phyloP scores from a whole-genome alignment of 2,329 filamentous ascomycete genomes.

The Coniochaeta ligniaria region DNA sequence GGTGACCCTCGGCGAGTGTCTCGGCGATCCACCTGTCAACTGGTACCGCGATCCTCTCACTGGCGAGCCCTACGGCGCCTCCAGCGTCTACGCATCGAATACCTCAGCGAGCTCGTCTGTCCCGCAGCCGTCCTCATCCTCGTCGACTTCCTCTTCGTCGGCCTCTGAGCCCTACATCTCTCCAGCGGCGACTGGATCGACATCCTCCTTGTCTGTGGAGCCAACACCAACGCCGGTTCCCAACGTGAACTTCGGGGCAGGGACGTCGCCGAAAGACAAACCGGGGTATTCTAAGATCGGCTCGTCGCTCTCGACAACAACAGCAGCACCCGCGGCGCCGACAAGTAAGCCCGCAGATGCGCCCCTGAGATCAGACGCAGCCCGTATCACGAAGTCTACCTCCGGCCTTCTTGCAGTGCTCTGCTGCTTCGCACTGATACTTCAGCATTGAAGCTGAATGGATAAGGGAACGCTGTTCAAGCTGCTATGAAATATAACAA shows the following conservation, averaged over 20 bases:
- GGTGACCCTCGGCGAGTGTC: constrained; percentile 38
- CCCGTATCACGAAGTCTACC: background rate
- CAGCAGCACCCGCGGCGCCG: background rate
- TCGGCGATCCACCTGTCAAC: constrained; percentile 33
- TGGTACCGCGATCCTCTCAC: constrained; percentile 35
- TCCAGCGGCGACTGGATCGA: background rate
- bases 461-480: background rate
- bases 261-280: background rate
- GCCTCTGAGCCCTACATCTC: background rate
- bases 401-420: background rate
- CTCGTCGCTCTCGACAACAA: background rate
- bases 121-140: background rate
- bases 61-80: constrained; percentile 14
- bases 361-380: background rate
- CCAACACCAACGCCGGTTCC: background rate
- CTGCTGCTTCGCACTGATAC: background rate
- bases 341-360: background rate
- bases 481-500: no score
- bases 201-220: background rate
- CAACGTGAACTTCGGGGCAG: background rate
- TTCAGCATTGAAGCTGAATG: background rate
- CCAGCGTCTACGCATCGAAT: background rate
- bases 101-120: background rate
- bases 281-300: background rate
- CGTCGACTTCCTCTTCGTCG: background rate